Evolutionary conservation across 768 basidiomycete genomes (phyloP).

Genomic region (Porphyrellus cyaneotinctus): DNA sequence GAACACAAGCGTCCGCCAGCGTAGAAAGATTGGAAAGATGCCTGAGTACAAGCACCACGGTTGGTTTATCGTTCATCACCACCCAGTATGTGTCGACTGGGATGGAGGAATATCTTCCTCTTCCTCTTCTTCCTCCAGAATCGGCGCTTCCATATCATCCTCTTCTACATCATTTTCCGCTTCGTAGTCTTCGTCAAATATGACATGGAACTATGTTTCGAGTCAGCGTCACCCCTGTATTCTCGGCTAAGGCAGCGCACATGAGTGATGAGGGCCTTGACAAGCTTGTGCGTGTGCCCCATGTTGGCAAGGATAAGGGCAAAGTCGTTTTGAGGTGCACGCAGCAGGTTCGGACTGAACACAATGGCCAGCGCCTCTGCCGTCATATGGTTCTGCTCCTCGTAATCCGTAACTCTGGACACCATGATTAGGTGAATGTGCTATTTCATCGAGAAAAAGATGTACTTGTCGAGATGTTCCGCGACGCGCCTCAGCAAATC

Average conservation of each 20-base stretch:
- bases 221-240: not conserved
- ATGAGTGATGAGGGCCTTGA: conserved; percentile 71
- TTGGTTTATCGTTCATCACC: conserved; percentile 18
- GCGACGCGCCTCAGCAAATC: conserved; percentile 74
- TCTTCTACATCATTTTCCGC: conserved; percentile 53
- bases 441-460: conserved; percentile 1
- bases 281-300: conserved; percentile 71
- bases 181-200: conserved; percentile 71
- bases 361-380: conserved; percentile 82
- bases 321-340: conserved; percentile 76
- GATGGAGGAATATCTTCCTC: conserved; percentile 36
- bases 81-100: conserved; percentile 20
- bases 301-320: conserved; percentile 76
- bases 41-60: conserved; percentile 11
- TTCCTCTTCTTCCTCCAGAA: conserved; percentile 57
- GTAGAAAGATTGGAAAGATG: conserved; percentile 10
- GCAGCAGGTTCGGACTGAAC: conserved; percentile 76
- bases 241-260: conserved; percentile 40
- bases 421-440: not conserved
- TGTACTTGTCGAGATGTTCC: conserved; percentile 77
- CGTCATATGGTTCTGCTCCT: conserved; percentile 89
- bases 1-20: conserved; percentile 22
- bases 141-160: conserved; percentile 62
- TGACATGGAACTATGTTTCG: conserved; percentile 49
- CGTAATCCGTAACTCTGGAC: conserved; percentile 76